A percentile compares a stretch with the other conserved stretches of the same genome.
phyloP scores from a whole-genome alignment of 2,329 filamentous ascomycete genomes.

The Pseudopyrenochaeta lycopersici region DNA sequence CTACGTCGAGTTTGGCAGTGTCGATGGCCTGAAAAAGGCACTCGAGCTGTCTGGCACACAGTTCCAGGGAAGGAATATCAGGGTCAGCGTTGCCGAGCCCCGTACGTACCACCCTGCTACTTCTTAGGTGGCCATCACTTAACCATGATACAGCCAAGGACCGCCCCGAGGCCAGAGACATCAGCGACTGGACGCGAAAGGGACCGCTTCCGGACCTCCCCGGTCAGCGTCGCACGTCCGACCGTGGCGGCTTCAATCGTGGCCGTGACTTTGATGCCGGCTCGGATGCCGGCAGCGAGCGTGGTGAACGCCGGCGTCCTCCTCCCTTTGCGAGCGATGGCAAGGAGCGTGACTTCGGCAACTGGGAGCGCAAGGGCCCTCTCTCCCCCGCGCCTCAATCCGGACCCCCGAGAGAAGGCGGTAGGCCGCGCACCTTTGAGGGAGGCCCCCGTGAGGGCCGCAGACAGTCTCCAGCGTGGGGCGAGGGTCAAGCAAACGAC shows the following conservation, averaged over 20 bases:
- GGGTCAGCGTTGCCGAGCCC: conserved; percentile 95
- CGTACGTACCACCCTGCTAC: conserved; percentile 69
- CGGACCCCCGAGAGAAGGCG: conserved; percentile 62
- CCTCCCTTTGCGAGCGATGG: conserved; percentile 74
- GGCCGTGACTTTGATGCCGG: conserved; percentile 60
- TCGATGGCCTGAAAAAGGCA: conserved; percentile 92
- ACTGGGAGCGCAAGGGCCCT: conserved; percentile 95
- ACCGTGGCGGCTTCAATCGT: conserved; percentile 53
- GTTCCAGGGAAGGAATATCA: conserved; percentile 88
- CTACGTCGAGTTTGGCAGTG: conserved; percentile 89
- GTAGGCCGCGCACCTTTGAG: conserved; percentile 64
- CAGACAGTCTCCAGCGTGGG: conserved; percentile 76
- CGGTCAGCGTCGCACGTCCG: conserved; percentile 63
- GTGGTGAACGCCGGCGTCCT: conserved; percentile 71
- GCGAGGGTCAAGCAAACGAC: conserved; percentile 72
- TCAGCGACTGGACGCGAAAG: conserved; percentile 92
- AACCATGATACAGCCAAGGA: conserved; percentile 75
- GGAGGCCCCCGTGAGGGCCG: conserved; percentile 47
- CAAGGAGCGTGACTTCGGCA: conserved; percentile 80
- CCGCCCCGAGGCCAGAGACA: conserved; percentile 79
- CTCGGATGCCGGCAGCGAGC: conserved; percentile 67
- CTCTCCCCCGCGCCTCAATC: conserved; percentile 72
- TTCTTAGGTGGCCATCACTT: conserved; percentile 12
- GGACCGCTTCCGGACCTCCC: conserved; percentile 84
- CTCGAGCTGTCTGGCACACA: conserved; percentile 81